phyloP scores from a whole-genome alignment of 2,329 filamentous ascomycete species.

The Didymella sp. region DNA sequence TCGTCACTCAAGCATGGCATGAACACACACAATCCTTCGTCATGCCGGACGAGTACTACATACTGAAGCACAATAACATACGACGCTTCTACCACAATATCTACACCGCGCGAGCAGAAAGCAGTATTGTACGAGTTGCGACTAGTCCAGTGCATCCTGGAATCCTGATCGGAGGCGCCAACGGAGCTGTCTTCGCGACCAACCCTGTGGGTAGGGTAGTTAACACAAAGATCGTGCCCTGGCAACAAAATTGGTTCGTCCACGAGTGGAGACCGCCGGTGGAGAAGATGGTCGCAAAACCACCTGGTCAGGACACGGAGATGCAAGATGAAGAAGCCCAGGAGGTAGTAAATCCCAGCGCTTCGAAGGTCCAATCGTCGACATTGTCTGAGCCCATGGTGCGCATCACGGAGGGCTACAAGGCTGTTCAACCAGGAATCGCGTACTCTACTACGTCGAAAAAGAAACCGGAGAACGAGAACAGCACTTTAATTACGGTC shows the following conservation, averaged over 20 bases:
- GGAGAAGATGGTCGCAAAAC: slow-evolving; percentile 16
- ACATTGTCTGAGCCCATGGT: slow-evolving; percentile 35
- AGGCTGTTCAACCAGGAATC: slow-evolving; percentile 39
- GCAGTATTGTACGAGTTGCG: slow-evolving; percentile 52
- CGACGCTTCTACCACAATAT: slow-evolving; percentile 61
- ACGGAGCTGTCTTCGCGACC: slow-evolving; percentile 59
- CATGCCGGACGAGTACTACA: slow-evolving; percentile 62
- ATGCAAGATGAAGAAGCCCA: slow-evolving; percentile 2
- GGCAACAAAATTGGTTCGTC: slow-evolving; percentile 64
- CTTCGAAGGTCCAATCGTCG: slow-evolving; percentile 15
- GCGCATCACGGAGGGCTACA: slow-evolving; percentile 54
- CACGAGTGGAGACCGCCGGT: slow-evolving; percentile 60
- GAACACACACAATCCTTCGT: slow-evolving; percentile 63
- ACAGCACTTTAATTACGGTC: slow-evolving; percentile 49
- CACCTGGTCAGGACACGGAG: neutral
- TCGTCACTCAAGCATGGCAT: slow-evolving; percentile 60
- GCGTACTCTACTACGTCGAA: slow-evolving; percentile 28
- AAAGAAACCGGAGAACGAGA: slow-evolving; percentile 33
- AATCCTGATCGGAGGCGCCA: slow-evolving; percentile 59
- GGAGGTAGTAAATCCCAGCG: neutral
- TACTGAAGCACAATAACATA: slow-evolving; percentile 56
- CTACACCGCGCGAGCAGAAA: slow-evolving; percentile 47
- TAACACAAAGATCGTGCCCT: slow-evolving; percentile 59
- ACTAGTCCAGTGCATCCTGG: slow-evolving; percentile 63
- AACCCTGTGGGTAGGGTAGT: slow-evolving; percentile 61